Evolutionary conservation across 2,329 filamentous ascomycete genomes (phyloP), one percentile per base, ranked within the genome.

Genomic region (Ophioceras dolichostomum): DNA sequence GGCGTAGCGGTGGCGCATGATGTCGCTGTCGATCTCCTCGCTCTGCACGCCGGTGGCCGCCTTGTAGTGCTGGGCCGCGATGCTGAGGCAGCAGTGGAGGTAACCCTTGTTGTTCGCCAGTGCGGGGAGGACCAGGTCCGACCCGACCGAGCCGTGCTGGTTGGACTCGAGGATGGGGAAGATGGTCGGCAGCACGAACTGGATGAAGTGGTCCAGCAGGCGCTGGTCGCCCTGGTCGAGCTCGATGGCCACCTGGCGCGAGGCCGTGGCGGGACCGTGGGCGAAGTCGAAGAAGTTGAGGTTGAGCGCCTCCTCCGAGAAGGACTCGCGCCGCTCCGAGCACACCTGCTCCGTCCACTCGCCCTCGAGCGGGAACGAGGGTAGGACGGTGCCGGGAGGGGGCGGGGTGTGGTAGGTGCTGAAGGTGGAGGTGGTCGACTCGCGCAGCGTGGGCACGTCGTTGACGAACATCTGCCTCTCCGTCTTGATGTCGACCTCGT

Each of bases 401-500:
- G 84, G 83, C 13, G 86, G 86, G 17, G 79, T 77, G 50, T 85
- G 80, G 56, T 79, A 91, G n/a, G 85, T 88, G 70, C 80, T 94
- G 61, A 94, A 95, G 18, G 87, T 94, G 1, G 88, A 93, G 27
- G 87, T 79, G 22, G 85, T 85, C 10, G 87, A 94, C 60, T 95
- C 88, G 47, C 78, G 71, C 42, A 89, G 68, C 12, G 87, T 83
- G 4, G 85, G 86, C 39, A 94, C 73, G 54, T 95, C 84, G 51
- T 95, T 86, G 59, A 95, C 79, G 58, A 84, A 94, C 67, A 93
- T 87, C 49, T 95, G 86, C 45, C 85, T 74, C 64, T 95, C 89
- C 1, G 88, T 95, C 70, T 89, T 94, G 65, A 96, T 83, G 57
- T 95, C 89, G 43, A 95, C 79, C 60, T 95, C 89, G 56, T 93